phyloP scores from a whole-genome alignment of 352 stramenopile species.

The Globisporangium megalacanthum region DNA sequence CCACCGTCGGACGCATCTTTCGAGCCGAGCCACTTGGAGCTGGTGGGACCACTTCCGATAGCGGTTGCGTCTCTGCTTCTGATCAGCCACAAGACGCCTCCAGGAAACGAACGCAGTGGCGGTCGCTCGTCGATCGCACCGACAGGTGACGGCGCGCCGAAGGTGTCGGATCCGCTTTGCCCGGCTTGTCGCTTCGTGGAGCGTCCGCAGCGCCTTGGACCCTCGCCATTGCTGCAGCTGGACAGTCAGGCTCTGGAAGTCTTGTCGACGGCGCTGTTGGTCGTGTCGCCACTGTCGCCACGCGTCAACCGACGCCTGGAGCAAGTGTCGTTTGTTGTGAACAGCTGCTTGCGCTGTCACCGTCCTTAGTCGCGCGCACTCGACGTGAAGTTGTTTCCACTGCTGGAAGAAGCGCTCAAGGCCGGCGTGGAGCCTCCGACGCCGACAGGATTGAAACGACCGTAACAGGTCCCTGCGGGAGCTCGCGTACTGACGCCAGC shows the following conservation, averaged over 20 bases:
- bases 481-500: slow-evolving; percentile 6
- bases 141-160: background rate
- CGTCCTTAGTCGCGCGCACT: background rate
- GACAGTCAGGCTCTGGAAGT: background rate
- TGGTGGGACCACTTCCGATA: background rate
- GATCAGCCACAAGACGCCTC: slow-evolving; percentile 1
- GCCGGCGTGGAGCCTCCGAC: background rate
- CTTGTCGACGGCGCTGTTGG: background rate
- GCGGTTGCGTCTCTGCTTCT: background rate
- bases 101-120: background rate
- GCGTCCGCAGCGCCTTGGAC: background rate
- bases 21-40: slow-evolving; percentile 14
- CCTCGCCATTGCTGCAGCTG: slow-evolving; percentile 3
- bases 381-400: background rate
- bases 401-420: background rate
- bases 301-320: background rate
- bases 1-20: slow-evolving; percentile 21
- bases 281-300: background rate
- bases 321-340: background rate
- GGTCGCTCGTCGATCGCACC: background rate
- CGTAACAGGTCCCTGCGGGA: background rate
- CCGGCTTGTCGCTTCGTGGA: background rate
- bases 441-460: background rate
- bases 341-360: background rate
- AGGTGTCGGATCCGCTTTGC: slow-evolving; percentile 3